Evolutionary conservation across 2,329 filamentous ascomycete genomes (phyloP).

Genomic region (Aspergillus flavus): DNA sequence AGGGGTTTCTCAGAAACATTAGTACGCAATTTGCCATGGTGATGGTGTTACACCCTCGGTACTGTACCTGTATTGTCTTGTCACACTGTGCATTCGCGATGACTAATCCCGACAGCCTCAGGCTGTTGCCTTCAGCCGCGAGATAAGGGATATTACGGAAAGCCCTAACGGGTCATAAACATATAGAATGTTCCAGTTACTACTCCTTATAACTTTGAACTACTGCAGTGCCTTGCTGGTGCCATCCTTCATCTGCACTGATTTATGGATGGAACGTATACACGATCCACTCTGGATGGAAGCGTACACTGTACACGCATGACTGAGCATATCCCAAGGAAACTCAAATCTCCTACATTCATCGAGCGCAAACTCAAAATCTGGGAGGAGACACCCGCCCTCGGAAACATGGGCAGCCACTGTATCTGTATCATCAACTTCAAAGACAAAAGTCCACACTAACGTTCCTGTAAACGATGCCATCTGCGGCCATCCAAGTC

Average conservation of each 20-base stretch:
- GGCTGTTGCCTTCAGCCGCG: not conserved
- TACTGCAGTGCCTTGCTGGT: not conserved
- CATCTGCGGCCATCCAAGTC: not conserved
- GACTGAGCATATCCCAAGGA: not conserved
- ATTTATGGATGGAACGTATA: not conserved
- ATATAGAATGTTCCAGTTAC: not conserved
- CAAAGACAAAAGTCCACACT: not conserved
- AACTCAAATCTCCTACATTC: not conserved
- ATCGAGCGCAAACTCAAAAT: not conserved
- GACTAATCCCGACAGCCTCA: not conserved
- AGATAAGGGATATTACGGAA: not conserved
- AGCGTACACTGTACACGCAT: not conserved
- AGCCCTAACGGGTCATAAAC: not conserved
- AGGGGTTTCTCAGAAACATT: not conserved
- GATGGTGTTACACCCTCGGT: not conserved
- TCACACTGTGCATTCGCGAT: not conserved
- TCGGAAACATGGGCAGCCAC: not conserved
- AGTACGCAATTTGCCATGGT: not conserved
- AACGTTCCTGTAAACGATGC: not conserved
- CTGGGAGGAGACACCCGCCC: not conserved
- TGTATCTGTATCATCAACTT: not conserved
- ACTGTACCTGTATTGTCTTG: not conserved
- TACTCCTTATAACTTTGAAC: not conserved
- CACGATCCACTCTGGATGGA: not conserved
- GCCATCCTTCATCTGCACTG: not conserved